Conservation (phyloP, 208 protist species). For the Leishmania mexicana region DNA sequence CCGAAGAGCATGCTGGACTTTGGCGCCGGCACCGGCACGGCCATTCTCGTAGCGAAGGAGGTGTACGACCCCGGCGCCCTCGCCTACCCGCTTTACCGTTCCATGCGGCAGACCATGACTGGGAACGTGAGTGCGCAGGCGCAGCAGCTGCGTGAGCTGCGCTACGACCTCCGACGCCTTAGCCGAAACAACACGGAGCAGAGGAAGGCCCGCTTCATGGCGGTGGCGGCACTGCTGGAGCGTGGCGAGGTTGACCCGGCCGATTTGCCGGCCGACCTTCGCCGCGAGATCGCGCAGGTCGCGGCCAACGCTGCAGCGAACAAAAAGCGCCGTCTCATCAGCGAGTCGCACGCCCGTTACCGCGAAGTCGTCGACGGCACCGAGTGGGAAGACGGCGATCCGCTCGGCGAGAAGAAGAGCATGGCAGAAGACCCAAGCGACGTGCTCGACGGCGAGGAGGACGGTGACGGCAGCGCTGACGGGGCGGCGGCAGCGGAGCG, state of each 20-base stretch:
- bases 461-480: slow-evolving; percentile 21
- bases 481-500: slow-evolving; percentile 16
- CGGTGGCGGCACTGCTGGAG: slow-evolving; percentile 81
- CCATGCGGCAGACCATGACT: slow-evolving; percentile 82
- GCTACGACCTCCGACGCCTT: slow-evolving; percentile 73
- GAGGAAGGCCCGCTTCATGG: slow-evolving; percentile 89
- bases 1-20: slow-evolving; percentile 91
- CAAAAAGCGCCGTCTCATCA: slow-evolving; percentile 54
- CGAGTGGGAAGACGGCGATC: slow-evolving; percentile 80
- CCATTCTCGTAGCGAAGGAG: slow-evolving; percentile 87
- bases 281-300: slow-evolving; percentile 73
- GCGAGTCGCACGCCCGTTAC: slow-evolving; percentile 67
- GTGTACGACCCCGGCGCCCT: slow-evolving; percentile 85
- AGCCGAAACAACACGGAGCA: slow-evolving; percentile 84
- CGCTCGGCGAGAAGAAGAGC: slow-evolving; percentile 41
- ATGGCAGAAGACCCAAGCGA: slow-evolving; percentile 53
- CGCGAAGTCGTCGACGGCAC: slow-evolving; percentile 82
- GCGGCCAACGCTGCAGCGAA: slow-evolving; percentile 54
- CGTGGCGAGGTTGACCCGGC: slow-evolving; percentile 71
- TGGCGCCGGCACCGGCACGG: slow-evolving; percentile 82
- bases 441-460: slow-evolving; percentile 54
- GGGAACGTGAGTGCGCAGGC: slow-evolving; percentile 57
- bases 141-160: slow-evolving; percentile 67
- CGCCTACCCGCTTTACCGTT: slow-evolving; percentile 88
- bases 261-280: slow-evolving; percentile 73